phyloP scores from a whole-genome alignment of 495 filamentous ascomycete genomes.

The Penicillium subrubescens region DNA sequence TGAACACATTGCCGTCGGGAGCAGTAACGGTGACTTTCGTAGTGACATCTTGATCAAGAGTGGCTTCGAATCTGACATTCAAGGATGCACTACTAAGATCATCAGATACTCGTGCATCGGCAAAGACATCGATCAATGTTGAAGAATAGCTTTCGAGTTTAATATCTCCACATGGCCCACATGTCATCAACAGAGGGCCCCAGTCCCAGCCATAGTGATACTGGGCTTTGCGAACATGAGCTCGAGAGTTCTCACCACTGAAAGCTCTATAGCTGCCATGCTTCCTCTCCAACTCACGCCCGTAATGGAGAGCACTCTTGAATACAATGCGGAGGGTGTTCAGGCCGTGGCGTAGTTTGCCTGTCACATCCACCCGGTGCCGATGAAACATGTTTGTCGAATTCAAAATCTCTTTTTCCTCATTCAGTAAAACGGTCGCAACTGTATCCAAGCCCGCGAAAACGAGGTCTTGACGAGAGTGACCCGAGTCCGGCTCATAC shows the following conservation, averaged over 20 bases:
- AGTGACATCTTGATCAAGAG: not conserved
- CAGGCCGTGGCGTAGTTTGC: not conserved
- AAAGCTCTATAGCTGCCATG: conserved; percentile 50
- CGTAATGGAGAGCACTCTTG: conserved; percentile 38
- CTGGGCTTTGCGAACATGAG: conserved; percentile 71
- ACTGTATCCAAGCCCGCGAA: not conserved
- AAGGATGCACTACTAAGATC: not conserved
- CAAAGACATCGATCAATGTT: not conserved
- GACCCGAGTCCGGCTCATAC: not conserved
- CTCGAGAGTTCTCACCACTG: conserved; percentile 67
- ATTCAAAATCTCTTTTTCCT: not conserved
- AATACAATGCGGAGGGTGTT: conserved; percentile 39
- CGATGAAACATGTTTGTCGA: not conserved
- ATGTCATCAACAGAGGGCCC: conserved; percentile 70
- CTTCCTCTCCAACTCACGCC: conserved; percentile 37
- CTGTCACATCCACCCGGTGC: not conserved
- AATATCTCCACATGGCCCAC: conserved; percentile 73
- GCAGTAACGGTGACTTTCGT: not conserved
- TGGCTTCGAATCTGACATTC: not conserved
- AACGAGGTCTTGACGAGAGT: not conserved
- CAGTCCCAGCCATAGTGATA: conserved; percentile 89
- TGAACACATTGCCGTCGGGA: not conserved
- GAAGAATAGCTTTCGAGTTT: not conserved
- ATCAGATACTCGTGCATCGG: not conserved
- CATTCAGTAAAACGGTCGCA: not conserved